phyloP scores from a whole-genome alignment of 2,329 filamentous ascomycete genomes.

The Biscogniauxia marginata region DNA sequence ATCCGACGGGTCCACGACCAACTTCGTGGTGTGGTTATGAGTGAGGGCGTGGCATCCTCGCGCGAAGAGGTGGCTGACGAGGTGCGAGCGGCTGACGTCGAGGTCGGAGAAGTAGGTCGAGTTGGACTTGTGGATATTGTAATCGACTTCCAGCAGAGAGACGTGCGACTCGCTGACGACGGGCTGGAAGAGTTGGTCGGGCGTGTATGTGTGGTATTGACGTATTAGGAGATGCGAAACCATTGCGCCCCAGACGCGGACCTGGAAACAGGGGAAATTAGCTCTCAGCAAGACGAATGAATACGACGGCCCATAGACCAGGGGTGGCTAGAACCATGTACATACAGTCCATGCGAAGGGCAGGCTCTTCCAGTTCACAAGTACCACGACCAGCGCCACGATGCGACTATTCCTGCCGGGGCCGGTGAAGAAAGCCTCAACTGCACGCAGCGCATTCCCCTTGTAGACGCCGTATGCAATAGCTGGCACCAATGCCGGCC shows the following conservation, averaged over 20 bases:
- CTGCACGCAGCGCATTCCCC: conserved; percentile 40
- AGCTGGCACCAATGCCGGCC: conserved; percentile 43
- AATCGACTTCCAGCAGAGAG: conserved; percentile 76
- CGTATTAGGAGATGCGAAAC: conserved; percentile 52
- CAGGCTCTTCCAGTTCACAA: conserved; percentile 71
- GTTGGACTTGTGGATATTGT: conserved; percentile 82
- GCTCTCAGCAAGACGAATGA: background rate
- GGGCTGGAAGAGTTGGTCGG: conserved; percentile 70
- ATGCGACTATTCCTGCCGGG: conserved; percentile 54
- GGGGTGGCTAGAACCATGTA: conserved; percentile 8
- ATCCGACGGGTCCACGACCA: conserved; percentile 52
- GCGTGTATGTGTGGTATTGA: conserved; percentile 47
- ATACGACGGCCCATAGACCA: background rate
- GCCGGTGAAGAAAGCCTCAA: conserved; percentile 49
- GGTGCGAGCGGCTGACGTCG: conserved; percentile 78
- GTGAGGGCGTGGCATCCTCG: conserved; percentile 54
- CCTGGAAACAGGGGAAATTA: conserved; percentile 35
- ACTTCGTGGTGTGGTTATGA: conserved; percentile 45
- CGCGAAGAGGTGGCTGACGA: conserved; percentile 67
- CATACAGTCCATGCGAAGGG: conserved; percentile 75
- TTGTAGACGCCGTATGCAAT: conserved; percentile 48
- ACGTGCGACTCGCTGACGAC: conserved; percentile 65
- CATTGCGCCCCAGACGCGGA: conserved; percentile 59
- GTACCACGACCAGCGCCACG: conserved; percentile 52
- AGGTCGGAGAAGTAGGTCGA: conserved; percentile 86